phyloP scores from a whole-genome alignment of 176 grass and related monocot genomes.

The Cenchrus americanus region DNA sequence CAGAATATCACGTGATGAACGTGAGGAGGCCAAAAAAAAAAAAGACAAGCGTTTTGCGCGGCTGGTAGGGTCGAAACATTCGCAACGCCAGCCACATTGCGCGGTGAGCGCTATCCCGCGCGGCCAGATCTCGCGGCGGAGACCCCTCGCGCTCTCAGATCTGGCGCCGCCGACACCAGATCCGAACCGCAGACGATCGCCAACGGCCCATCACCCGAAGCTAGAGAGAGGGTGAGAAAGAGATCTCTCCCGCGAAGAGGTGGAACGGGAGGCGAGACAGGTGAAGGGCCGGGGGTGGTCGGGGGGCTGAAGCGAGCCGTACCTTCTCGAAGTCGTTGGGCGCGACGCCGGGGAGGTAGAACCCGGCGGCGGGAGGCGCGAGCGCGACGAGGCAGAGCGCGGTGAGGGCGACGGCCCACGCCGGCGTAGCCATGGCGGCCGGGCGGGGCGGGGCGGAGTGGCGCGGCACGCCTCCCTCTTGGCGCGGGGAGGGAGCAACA shows the following conservation, averaged over 20 bases:
- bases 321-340: slow-evolving; percentile 90
- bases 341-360: slow-evolving; percentile 90
- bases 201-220: background rate
- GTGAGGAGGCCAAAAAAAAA: background rate
- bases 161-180: slow-evolving; percentile 38
- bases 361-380: slow-evolving; percentile 47
- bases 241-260: background rate
- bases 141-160: slow-evolving; percentile 38
- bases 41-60: background rate
- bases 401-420: slow-evolving; percentile 44
- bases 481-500: too few relatives aligned
- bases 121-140: slow-evolving; percentile 30
- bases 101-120: background rate
- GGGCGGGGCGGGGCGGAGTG: slow-evolving; percentile 25
- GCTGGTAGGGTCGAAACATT: background rate
- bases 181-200: slow-evolving; percentile 4
- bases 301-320: background rate
- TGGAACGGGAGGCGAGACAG: background rate
- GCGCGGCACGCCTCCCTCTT: slow-evolving; percentile 12
- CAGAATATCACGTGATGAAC: background rate
- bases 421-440: slow-evolving; percentile 35
- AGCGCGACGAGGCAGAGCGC: slow-evolving; percentile 54
- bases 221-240: background rate
- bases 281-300: too few relatives aligned
- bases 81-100: background rate